Percentiles rank a stretch among this genome's conserved stretches.
Conservation (phyloP, 2,329 filamentous ascomycete species). For the Clonostachys chloroleuca region DNA sequence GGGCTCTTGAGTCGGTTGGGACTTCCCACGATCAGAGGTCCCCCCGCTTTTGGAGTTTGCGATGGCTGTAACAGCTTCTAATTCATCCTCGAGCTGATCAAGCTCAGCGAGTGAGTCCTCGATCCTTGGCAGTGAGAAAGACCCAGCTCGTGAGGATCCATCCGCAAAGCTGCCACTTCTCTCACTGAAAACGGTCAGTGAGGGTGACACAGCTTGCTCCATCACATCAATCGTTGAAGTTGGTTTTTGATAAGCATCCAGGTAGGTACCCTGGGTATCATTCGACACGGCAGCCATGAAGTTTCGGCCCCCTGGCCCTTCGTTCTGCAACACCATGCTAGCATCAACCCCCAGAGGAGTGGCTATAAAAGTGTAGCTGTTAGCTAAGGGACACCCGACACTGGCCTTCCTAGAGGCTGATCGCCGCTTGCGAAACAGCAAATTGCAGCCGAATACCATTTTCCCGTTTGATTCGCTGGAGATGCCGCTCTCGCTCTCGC, state of each 20-base stretch:
- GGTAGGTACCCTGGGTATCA: no score
- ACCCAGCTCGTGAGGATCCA: conserved; percentile 19
- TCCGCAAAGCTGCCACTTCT: conserved; percentile 25
- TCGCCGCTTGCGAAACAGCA: conserved; percentile 31
- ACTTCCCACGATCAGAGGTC: neutral
- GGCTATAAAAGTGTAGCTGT: conserved; percentile 41
- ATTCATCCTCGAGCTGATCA: conserved; percentile 56
- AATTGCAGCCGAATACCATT: conserved; percentile 46
- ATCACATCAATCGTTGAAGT: conserved; percentile 19
- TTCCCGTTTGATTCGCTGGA: conserved; percentile 10
- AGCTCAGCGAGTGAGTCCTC: conserved; percentile 62
- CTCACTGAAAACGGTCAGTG: conserved; percentile 20
- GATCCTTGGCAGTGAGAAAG: conserved; percentile 41
- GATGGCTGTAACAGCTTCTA: conserved; percentile 46
- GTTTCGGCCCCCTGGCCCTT: conserved; percentile 5
- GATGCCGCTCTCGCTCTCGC: neutral
- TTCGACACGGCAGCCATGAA: no score
- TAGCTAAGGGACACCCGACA: conserved; percentile 13
- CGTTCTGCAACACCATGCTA: conserved; percentile 7
- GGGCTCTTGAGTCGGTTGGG: neutral
- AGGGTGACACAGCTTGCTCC: conserved; percentile 24
- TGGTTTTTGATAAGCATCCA: conserved; percentile 15
- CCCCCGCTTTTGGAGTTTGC: conserved; percentile 16
- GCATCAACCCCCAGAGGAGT: conserved; percentile 29
- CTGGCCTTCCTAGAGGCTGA: conserved; percentile 10